phyloP scores from a whole-genome alignment of 441 rosid species.

The Kokia cookei region DNA sequence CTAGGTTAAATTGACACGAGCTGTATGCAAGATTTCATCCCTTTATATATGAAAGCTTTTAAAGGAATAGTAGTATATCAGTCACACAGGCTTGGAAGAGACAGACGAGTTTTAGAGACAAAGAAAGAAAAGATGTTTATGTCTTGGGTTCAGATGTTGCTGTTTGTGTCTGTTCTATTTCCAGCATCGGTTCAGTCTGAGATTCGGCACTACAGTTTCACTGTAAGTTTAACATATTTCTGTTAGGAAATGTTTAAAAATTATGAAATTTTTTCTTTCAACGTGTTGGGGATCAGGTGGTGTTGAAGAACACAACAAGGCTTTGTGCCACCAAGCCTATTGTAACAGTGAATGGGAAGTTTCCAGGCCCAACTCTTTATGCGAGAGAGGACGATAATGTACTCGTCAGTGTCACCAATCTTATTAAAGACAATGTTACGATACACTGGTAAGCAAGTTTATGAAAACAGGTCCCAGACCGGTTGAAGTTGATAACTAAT shows the following conservation, averaged over 20 bases:
- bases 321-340: constrained; percentile 43
- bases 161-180: constrained; percentile 24
- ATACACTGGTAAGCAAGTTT: constrained; percentile 39
- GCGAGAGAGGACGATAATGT: constrained; percentile 50
- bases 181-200: constrained; percentile 37
- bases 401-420: constrained; percentile 38
- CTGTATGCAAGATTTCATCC: constrained; percentile 8
- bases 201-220: constrained; percentile 56
- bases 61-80: constrained; percentile 3
- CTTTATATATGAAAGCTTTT: constrained; percentile 18
- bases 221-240: constrained; percentile 32
- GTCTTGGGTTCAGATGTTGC: constrained; percentile 11
- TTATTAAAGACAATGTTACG: constrained; percentile 40
- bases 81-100: neutral
- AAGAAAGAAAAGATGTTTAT: neutral
- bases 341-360: constrained; percentile 38
- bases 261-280: neutral
- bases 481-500: neutral
- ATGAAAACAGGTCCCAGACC: neutral
- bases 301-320: constrained; percentile 35
- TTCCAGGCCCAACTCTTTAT: constrained; percentile 51
- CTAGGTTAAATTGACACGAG: constrained; percentile 38
- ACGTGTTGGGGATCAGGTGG: constrained; percentile 24
- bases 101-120: neutral
- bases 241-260: neutral